Evolutionary conservation across 345 rosid species (phyloP), one percentile per base, ranked within the genome.

Genomic region (Brassica rapa): DNA sequence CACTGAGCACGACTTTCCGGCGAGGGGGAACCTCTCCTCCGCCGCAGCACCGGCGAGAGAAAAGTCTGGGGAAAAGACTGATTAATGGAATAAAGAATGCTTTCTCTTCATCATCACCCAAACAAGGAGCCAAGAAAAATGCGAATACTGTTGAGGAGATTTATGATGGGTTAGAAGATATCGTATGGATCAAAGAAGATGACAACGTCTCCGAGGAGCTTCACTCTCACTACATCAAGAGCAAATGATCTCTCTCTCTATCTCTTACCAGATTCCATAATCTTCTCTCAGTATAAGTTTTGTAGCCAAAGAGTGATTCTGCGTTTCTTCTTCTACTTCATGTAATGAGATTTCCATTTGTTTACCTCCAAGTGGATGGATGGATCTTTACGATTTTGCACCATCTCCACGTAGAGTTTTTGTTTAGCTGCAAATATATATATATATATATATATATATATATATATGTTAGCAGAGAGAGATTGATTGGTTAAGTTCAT

Each of bases 31-130:
- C 46, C 14, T 39, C 49, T 14, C 25, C 66, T 69, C 77, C 55
- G 57, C 61, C 8, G 6, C 35, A 32, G 66, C 35, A 4, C 30
- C 29, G 24, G 12, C 72, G 46, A 1, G 78, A 66, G 23, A 87
- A 83, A 82, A 83, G 77, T 53, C 68, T 83, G 0, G 86, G 90
- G 4, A 79, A 70, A 83, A 86, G 90, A 49, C 83, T 89, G 84
- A 79, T 93, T 1, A 73, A 66, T 11, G 91, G 93, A 55, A 62
- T 93, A 15, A 93, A 87, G 81, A 80, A 55, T 4, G 87, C 83
- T 32, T 89, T 93, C 27, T 68, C 86, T 79, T 63, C 76, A 61
- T 59, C 62, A 1, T 82, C 76, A 37, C 72, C 89, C 5, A 92
- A 81, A 77, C 80, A 84, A 67, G 72, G 66, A 62, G 43, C 82